Evolutionary conservation across 1,284 basidiomycete genomes (phyloP).

Genomic region (Athelia psychrophila): DNA sequence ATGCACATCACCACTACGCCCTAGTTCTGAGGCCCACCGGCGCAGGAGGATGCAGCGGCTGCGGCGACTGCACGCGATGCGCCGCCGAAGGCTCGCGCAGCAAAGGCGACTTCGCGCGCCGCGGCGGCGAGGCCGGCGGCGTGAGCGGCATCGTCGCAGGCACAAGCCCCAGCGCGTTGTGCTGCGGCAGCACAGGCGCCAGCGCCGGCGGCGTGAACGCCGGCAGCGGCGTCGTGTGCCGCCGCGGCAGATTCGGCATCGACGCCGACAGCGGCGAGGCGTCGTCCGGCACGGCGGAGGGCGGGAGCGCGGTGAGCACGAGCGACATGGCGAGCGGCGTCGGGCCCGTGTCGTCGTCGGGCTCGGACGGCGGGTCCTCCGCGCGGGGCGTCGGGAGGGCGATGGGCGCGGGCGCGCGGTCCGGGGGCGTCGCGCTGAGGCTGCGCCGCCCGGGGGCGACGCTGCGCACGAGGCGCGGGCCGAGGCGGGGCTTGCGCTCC

Average conservation of each 20-base stretch:
- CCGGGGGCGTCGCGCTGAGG: not conserved
- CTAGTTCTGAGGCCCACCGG: too few relatives aligned
- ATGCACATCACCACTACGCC: too few relatives aligned
- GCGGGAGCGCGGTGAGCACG: not conserved
- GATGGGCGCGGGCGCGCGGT: not conserved
- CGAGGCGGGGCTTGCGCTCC: not conserved
- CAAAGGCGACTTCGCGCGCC: not conserved
- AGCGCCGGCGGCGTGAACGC: too few relatives aligned
- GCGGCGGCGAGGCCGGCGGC: not conserved
- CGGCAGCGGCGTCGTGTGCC: too few relatives aligned
- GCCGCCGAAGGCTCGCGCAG: not conserved
- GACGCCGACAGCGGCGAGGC: not conserved
- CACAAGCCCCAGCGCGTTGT: not conserved
- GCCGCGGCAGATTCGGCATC: not conserved
- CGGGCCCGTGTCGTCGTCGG: too few relatives aligned
- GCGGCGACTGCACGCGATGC: too few relatives aligned
- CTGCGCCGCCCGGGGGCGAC: slow-evolving; percentile 1
- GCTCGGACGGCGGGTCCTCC: too few relatives aligned
- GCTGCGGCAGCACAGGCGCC: not conserved
- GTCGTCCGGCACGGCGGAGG: not conserved
- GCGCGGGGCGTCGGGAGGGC: not conserved
- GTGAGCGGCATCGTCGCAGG: not conserved
- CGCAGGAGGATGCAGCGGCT: too few relatives aligned
- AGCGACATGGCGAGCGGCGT: not conserved
- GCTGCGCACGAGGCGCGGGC: slow-evolving; percentile 2